Evolutionary conservation across 345 rosid genomes (phyloP), one percentile per base, ranked within the genome.

Genomic region (Melaleuca alternifolia): DNA sequence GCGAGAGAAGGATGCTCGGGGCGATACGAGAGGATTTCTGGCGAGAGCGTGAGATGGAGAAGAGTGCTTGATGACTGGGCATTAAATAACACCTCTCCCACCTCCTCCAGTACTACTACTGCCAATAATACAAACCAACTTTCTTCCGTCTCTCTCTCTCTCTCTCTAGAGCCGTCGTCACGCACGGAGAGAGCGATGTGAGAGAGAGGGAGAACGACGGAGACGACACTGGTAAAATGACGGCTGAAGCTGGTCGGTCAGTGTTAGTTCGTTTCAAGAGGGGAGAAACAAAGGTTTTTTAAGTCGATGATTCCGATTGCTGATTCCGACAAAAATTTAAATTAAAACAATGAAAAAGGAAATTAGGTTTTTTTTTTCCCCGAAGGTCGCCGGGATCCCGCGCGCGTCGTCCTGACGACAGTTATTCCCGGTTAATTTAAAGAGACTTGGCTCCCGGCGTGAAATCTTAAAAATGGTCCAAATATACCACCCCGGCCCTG

Each of bases 21-120:
- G 56, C 50, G 54, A 57, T 26, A 30, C 84, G 62, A 21, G 30
- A 50, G 28, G 12, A n/a, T 41, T 37, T 50, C 24, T 10, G 84
- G 84, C 54, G 10, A 16, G 50, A 28, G 65, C 21, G 84, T 54
- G 83, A 2, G 51, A 53, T 14, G 23, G 75, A 26, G 24, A 51
- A 41, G 23, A 71, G 86, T 65, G 84, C 77, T 51, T 50, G 76
- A 79, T 86, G 87, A 86, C 87, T 8, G 84, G 71, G 54, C 83
- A 75, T 79, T 71, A 86, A 85, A 86, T 84, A 84, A n/a, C 30
- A 48, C 61, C 85, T 33, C 33, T 30, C 85, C 28, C 48, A 46
- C 8, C 11, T 18, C 50, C 59, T 41, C 46, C 46, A 37, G 48
- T 33, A 71, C 79, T 18, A 41, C 79, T 21, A 9, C 57, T 54